phyloP scores from a whole-genome alignment of 305 asterid genomes.

The Fraxinus sp. region DNA sequence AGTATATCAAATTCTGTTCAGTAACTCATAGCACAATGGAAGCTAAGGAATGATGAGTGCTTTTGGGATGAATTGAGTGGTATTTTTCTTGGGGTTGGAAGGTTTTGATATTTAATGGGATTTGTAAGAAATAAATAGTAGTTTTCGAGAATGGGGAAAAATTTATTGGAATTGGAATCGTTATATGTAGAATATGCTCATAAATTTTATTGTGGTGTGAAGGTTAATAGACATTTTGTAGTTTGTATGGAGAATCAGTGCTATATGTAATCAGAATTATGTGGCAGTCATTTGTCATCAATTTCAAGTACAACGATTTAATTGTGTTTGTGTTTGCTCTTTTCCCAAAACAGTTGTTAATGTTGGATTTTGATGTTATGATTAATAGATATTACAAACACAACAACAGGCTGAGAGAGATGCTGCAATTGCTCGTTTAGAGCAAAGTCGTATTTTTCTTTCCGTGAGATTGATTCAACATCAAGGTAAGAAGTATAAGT shows the following conservation, averaged over 20 bases:
- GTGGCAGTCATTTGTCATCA: background rate
- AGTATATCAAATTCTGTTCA: too few species aligned
- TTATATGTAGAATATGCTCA: background rate
- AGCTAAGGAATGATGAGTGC: background rate
- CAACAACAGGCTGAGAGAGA: constrained; percentile 85
- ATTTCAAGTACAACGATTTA: background rate
- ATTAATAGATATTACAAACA: constrained; percentile 69
- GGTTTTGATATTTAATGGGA: background rate
- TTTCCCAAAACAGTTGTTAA: background rate
- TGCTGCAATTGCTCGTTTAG: constrained; percentile 80
- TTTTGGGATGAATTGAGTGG: background rate
- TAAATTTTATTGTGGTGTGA: background rate
- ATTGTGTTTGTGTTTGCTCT: background rate
- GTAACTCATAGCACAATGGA: background rate
- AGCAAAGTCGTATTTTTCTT: constrained; percentile 81
- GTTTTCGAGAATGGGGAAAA: too few species aligned
- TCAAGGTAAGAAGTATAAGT: constrained; percentile 83
- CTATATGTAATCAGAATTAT: background rate
- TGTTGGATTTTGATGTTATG: background rate
- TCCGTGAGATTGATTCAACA: constrained; percentile 63
- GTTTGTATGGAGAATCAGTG: background rate
- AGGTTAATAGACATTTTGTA: background rate
- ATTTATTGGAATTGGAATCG: background rate
- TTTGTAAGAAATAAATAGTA: background rate
- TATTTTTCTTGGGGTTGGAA: background rate